These are phyloP conservation scores for Acer campestre DNA, from an alignment of 345 rosid species.

Conservation along the genomic window DNA sequence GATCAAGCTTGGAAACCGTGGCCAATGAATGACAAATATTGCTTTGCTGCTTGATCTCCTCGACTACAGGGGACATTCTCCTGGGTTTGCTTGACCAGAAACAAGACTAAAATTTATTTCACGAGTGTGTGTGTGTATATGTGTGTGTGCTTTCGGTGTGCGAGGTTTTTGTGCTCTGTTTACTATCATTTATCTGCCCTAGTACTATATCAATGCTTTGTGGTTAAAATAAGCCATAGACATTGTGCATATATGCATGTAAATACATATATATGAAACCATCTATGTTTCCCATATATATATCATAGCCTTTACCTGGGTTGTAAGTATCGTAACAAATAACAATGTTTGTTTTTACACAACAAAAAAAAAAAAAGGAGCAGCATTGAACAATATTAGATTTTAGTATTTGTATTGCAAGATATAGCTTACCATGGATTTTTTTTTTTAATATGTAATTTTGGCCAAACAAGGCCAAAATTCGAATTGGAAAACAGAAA, in stretches of 20 bases:
- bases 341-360: neutral
- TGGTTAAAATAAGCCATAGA: slow-evolving; percentile 10
- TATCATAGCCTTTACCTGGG: neutral
- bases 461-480: too few species aligned
- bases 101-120: slow-evolving; percentile 18
- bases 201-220: slow-evolving; percentile 12
- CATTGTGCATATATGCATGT: slow-evolving; percentile 24
- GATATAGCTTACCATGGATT: too few species aligned
- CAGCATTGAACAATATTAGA: too few species aligned
- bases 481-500: too few species aligned
- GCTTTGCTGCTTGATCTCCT: slow-evolving; percentile 19
- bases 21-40: slow-evolving; percentile 34
- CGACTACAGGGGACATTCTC: slow-evolving; percentile 31
- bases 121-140: slow-evolving; percentile 5
- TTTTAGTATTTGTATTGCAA: too few species aligned
- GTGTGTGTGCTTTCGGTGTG: slow-evolving; percentile 22
- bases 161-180: slow-evolving; percentile 26
- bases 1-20: slow-evolving; percentile 27
- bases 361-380: too few species aligned
- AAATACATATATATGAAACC: slow-evolving; percentile 10
- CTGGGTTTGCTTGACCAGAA: slow-evolving; percentile 26
- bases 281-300: neutral
- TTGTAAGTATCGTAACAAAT: slow-evolving; percentile 3
- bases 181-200: slow-evolving; percentile 20
- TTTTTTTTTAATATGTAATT: too few species aligned